phyloP scores from a whole-genome alignment of 208 protist genomes.

The Acanthamoeba polyphaga region DNA sequence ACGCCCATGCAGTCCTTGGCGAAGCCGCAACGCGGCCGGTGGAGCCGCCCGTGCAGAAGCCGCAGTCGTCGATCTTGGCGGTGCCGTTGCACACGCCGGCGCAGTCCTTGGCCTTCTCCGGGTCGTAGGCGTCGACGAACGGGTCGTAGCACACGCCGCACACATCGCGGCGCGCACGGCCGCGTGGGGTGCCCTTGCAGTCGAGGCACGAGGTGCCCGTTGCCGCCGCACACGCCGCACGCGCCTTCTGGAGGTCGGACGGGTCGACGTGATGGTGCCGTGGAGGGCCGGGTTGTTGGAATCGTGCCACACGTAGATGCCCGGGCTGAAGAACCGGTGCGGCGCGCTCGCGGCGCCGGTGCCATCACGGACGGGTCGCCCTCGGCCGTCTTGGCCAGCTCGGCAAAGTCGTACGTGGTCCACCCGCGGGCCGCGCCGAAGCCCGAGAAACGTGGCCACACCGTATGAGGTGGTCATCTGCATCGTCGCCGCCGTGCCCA shows the following conservation, averaged over 20 bases:
- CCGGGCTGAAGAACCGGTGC: conserved; percentile 55
- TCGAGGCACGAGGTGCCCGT: conserved; percentile 44
- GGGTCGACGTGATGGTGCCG: conserved; percentile 34
- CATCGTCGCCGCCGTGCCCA: neutral
- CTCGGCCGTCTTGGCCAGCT: neutral
- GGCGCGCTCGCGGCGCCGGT: conserved; percentile 19
- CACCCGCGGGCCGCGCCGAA: conserved; percentile 35
- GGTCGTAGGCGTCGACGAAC: conserved; percentile 14
- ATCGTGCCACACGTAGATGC: conserved; percentile 68
- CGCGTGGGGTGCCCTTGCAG: neutral
- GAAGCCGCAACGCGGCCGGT: conserved; percentile 15
- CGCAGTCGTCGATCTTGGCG: no score
- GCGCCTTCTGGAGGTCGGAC: neutral
- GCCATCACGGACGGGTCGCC: conserved; percentile 2
- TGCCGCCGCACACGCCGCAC: conserved; percentile 69
- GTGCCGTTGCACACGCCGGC: conserved; percentile 54
- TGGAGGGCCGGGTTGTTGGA: conserved; percentile 31
- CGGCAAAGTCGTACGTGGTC: conserved; percentile 22
- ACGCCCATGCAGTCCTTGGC: conserved; percentile 48
- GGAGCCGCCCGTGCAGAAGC: conserved; percentile 34
- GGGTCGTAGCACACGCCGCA: conserved; percentile 70
- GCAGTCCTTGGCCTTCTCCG: conserved; percentile 35
- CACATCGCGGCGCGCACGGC: neutral
- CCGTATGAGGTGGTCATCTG: conserved; percentile 39
- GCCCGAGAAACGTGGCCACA: conserved; percentile 16